Evolutionary conservation across 2,329 filamentous ascomycete genomes (phyloP).

Genomic region (Neopestalotiopsis rosae): DNA sequence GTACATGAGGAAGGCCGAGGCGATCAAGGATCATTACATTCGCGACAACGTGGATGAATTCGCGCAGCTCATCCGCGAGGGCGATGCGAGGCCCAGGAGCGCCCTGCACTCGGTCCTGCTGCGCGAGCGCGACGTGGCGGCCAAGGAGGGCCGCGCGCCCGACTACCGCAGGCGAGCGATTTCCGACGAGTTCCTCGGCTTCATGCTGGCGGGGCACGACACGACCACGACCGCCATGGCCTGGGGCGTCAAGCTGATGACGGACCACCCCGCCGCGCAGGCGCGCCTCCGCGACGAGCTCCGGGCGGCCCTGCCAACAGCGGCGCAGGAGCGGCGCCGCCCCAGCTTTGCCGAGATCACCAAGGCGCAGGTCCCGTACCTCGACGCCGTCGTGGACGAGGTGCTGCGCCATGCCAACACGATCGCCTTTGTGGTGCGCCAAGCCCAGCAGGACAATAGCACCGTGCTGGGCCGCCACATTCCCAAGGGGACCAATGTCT

Average conservation of each 20-base stretch:
- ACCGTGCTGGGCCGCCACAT: slow-evolving; percentile 32
- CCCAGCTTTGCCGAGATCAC: slow-evolving; percentile 32
- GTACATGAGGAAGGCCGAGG: slow-evolving; percentile 34
- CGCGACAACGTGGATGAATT: slow-evolving; percentile 26
- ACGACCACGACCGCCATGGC: slow-evolving; percentile 35
- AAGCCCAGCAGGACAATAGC: slow-evolving; percentile 30
- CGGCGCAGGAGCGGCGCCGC: slow-evolving; percentile 25
- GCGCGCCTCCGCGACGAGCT: slow-evolving; percentile 31
- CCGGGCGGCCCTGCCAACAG: slow-evolving; percentile 21
- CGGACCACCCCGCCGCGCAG: slow-evolving; percentile 32
- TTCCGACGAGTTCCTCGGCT: slow-evolving; percentile 36
- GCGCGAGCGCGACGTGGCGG: slow-evolving; percentile 36
- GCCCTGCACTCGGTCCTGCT: slow-evolving; percentile 39
- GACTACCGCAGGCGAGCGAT: slow-evolving; percentile 29
- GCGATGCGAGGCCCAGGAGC: slow-evolving; percentile 28
- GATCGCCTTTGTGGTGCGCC: slow-evolving; percentile 29
- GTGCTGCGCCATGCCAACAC: slow-evolving; percentile 33
- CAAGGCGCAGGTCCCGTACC: slow-evolving; percentile 31
- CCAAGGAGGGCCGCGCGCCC: slow-evolving; percentile 32
- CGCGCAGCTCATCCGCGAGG: slow-evolving; percentile 24
- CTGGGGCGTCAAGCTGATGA: slow-evolving; percentile 37
- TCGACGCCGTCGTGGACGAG: slow-evolving; percentile 40
- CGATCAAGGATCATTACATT: slow-evolving; percentile 37
- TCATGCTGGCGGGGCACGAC: slow-evolving; percentile 39
- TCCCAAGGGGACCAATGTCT: slow-evolving; percentile 34